These are phyloP conservation scores for Glutinoglossum americanum DNA, from an alignment of 495 filamentous ascomycete genomes.

Conservation along the genomic window DNA sequence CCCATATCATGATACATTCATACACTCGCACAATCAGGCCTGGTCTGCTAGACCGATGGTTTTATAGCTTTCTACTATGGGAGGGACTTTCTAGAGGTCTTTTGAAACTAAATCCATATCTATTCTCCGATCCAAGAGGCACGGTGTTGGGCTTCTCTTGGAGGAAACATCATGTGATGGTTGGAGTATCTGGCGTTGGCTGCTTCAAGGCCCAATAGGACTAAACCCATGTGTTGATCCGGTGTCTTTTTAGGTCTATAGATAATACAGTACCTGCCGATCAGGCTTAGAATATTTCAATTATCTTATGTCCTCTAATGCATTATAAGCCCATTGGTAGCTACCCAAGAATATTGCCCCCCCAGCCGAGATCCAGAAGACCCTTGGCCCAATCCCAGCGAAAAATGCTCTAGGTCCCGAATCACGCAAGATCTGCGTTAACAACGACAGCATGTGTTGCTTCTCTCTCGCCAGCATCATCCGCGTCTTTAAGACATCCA, in stretches of 20 bases:
- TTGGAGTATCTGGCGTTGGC: neutral
- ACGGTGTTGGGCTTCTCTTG: neutral
- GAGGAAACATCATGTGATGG: neutral
- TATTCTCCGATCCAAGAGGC: neutral
- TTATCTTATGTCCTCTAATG: constrained; percentile 25
- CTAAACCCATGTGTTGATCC: neutral
- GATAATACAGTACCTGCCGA: neutral
- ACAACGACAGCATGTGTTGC: constrained; percentile 32
- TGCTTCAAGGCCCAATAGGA: neutral
- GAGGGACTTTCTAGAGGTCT: neutral
- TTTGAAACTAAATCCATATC: neutral
- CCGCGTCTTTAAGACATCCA: constrained; percentile 92
- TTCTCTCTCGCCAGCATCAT: constrained; percentile 61
- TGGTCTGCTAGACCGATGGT: neutral
- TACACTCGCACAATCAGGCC: neutral
- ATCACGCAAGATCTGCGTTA: constrained; percentile 44
- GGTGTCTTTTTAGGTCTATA: neutral
- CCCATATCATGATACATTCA: neutral
- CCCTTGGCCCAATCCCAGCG: constrained; percentile 66
- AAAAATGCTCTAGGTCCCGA: constrained; percentile 63
- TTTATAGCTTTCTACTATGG: neutral
- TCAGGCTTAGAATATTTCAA: neutral
- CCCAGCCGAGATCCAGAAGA: constrained; percentile 85
- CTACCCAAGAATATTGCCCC: constrained; percentile 90
- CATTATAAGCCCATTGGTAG: constrained; percentile 78